Percentiles rank a stretch among this genome's conserved stretches.
Conservation (phyloP, 306 rosid species). For the Arachis stenosperma region DNA sequence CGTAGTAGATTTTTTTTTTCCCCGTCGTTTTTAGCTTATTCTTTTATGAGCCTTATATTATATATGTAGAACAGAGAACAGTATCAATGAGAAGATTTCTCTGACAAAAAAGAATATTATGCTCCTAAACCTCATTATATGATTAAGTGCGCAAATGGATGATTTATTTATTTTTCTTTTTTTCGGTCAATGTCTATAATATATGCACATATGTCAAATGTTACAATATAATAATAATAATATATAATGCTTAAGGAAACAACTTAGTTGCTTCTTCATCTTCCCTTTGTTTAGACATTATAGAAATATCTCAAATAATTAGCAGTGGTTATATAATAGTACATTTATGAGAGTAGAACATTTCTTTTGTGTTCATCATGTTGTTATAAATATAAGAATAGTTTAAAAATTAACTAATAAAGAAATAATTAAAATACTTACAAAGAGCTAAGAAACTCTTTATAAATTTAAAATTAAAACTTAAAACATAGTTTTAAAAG, state of each 20-base stretch:
- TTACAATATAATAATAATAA: not conserved
- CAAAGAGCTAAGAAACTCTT: too few species aligned
- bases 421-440: too few species aligned
- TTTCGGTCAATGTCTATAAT: not conserved
- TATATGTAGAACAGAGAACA: conserved; percentile 2
- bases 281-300: not conserved
- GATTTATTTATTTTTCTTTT: not conserved
- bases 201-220: not conserved
- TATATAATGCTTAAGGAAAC: not conserved
- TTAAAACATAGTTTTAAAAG: too few species aligned
- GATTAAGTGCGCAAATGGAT: not conserved
- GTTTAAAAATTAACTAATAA: too few species aligned
- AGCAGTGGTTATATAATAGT: not conserved
- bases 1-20: not conserved
- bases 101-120: conserved; percentile 16
- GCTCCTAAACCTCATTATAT: conserved; percentile 10
- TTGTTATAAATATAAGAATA: too few species aligned
- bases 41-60: not conserved
- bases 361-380: not conserved
- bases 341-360: not conserved
- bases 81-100: conserved; percentile 29
- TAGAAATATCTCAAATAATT: too few species aligned
- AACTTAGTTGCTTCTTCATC: conserved; percentile 13
- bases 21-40: not conserved
- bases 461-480: too few species aligned